Evolutionary conservation across 345 rosid genomes (phyloP).

Genomic region (Gossypium mustelinum): DNA sequence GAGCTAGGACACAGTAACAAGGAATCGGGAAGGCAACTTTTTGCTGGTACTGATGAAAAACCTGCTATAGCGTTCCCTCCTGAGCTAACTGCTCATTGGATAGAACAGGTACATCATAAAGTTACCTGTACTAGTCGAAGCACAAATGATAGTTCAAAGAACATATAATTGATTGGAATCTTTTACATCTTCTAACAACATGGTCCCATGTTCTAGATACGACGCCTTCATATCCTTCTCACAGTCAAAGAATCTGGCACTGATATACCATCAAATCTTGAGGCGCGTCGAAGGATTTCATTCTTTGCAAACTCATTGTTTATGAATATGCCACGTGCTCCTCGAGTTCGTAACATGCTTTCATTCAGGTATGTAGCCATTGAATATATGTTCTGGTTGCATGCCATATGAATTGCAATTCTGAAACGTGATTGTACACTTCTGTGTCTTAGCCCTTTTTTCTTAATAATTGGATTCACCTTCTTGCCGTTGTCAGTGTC

Average conservation of each 20-base stretch:
- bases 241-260: conserved; percentile 88
- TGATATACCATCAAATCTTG: conserved; percentile 90
- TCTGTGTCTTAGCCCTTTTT: not conserved
- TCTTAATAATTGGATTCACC: not conserved
- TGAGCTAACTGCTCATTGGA: conserved; percentile 70
- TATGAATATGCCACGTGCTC: conserved; percentile 98
- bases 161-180: not conserved
- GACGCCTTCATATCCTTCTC: conserved; percentile 85
- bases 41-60: conserved; percentile 82
- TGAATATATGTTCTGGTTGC: not conserved
- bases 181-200: not conserved
- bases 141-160: conserved; percentile 3
- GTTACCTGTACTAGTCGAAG: conserved; percentile 3
- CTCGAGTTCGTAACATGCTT: conserved; percentile 89
- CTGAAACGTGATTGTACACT: not conserved
- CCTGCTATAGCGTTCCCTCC: conserved; percentile 92
- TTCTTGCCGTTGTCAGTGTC: conserved; percentile 48
- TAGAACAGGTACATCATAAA: conserved; percentile 63
- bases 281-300: conserved; percentile 92
- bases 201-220: conserved; percentile 46
- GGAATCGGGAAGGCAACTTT: conserved; percentile 91
- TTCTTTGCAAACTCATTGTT: conserved; percentile 91
- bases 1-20: conserved; percentile 85
- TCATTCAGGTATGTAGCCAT: conserved; percentile 62
- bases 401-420: not conserved